Evolutionary conservation across 1,284 basidiomycete genomes (phyloP), one percentile per base, ranked within the genome.

Genomic region (Peniophora sp.): DNA sequence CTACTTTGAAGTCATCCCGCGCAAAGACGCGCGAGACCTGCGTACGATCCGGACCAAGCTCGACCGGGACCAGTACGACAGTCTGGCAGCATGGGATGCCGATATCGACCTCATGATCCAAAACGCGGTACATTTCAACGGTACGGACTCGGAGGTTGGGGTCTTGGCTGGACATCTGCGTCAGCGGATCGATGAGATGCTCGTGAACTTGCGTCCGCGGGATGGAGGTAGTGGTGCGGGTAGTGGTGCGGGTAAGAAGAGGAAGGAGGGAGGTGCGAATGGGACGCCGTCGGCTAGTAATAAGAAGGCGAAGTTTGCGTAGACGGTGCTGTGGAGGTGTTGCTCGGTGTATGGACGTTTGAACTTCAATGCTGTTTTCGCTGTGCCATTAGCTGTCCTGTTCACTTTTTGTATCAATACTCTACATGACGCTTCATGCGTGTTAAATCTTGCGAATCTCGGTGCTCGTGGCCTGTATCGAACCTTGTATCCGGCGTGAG

Each of bases 51-150:
- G 85, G 56, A 71, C 75, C 56, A 94, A 91, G 62, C 72, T 98
- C 52, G 89, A 96, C 52, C 68, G 68, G 25, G 91, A 93, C 71
- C 86, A 85, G 66, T 95, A 94, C 65, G 85, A 88, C 36, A 78
- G 78, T 1, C 67, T 85, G 39, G 86, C 88, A 36, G 81, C 78
- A 0, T 85, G 95, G 58, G 87, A 90, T 60, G 83, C 80, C 9
- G 94, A 97, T 63, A 68, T 94, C 53, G 79, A 85, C 49, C 74
- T 95, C 35, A 95, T 97, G 92, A 68, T 92, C 50, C 65, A 78
- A 53, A 97, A 96, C 63, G 90, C 92, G 35, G 79, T 89, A 64
- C 79, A 74, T 45, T 97, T 94, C 75, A 97, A 97, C 61, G 88
- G 88, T 1, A 69, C 71, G 1, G 83, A 87, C 44, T 89, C 86